Base-by-base conservation (phyloP, 2,329 filamentous ascomycete genomes). In the Botrytis cinerea region DNA sequence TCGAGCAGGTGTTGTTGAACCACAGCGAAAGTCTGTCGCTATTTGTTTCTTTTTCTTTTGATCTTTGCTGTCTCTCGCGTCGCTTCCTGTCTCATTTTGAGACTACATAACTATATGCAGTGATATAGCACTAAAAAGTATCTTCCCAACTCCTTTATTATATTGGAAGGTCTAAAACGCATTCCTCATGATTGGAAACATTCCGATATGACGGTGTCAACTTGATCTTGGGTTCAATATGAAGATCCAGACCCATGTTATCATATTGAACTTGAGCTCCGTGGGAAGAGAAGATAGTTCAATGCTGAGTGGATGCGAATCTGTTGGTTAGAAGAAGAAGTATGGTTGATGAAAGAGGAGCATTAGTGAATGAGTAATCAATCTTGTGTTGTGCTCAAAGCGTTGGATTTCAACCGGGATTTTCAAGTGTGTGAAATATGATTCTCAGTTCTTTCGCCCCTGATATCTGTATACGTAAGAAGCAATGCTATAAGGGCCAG, bases 121-220 rank as follows among this genome's bases (percentile, higher is more conserved):
- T n/a, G 10, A n/a, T 7, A 51, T n/a, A 51, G 14, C n/a, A 3
- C 12, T n/a, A n/a, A 14, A 6, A n/a, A n/a, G 2, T 0, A 51
- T n/a, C 2, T 1, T 0, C 5, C 25, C 12, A 5, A n/a, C 12
- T n/a, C n/a, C 10, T 0, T 0, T 16, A 0, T 51, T 25, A n/a
- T 0, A n/a, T 51, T n/a, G 12, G 48, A 4, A 16, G 7, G 12
- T 51, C 12, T n/a, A 16, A 7, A 2, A 51, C 5, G 5, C 7
- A 16, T 51, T 7, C 0, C 12, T 12, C 48, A 14, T 14, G 1
- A 6, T 45, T n/a, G 10, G 5, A 51, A 10, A 38, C 38, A 38
- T 38, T 38, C 5, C 7, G 7, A 38, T 38, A 38, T 9, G 7
- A 9, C 1, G 25, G 25, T n/a, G 14, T 51, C 2, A 14, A 51